Evolutionary conservation across 495 filamentous ascomycete genomes (phyloP), one percentile per base, ranked within the genome.

Genomic region (Xylaria bambusicola): DNA sequence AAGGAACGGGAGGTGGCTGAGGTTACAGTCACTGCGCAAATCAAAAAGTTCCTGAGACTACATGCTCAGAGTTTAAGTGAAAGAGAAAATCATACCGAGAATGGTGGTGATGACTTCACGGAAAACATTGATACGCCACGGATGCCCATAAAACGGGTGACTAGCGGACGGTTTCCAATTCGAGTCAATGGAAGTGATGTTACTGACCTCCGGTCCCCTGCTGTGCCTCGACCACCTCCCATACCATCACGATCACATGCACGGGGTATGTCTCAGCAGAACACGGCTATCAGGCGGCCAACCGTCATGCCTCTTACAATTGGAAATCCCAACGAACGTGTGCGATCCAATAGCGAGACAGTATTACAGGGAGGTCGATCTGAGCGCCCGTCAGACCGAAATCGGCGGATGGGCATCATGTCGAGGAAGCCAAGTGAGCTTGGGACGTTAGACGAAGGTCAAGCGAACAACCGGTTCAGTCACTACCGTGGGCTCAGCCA

Each of bases 261-360:
- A 63, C 87, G 91, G 7, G 85, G 88, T 17, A 80, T 87, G 0
- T 94, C 90, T 6, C 89, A 90, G 53, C 88, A 91, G 61, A 86
- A 82, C 50, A 76, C 81, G 2, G 76, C 76, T 9, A 76, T 85
- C 24, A 84, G 86, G 45, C 77, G 89, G 55, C 90, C 92, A 3
- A 84, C 83, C 15, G 77, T 90, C 27, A 81, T 86, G 66, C 89
- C 90, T 33, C 74, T 91, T 33, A 77, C 82, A 10, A 82, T 87
- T 45, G 80, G 82, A 9, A 93, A 88, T 57, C 72, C 77, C n/a
- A 86, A 83, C 66, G 93, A 98, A 66, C 84, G 92, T 23, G 85
- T 90, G 44, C 85, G 93, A 44, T 96, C 92, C 63, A 94, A 96
- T 62, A 96, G 91, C 58, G 93, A 98, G 69, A 92, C 89, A 21